phyloP scores from a whole-genome alignment of 257 asterid species.

The Osmanthus fragrans region DNA sequence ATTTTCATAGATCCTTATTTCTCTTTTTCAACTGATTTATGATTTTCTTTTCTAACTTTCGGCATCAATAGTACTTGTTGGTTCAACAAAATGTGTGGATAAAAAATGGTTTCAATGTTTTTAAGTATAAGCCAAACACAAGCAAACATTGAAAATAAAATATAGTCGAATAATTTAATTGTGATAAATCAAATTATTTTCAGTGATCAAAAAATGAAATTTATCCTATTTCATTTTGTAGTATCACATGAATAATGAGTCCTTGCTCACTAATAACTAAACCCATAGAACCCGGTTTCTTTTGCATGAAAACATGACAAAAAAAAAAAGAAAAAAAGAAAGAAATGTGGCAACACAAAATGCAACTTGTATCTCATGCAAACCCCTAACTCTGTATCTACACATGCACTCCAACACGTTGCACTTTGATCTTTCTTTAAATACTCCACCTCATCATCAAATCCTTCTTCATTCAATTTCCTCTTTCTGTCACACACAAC shows the following conservation, averaged over 20 bases:
- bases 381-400: conserved; percentile 24
- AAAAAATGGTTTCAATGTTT: no score
- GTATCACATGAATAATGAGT: neutral
- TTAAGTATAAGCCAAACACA: no score
- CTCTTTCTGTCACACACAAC: conserved; percentile 8
- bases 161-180: no score
- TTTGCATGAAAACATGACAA: neutral
- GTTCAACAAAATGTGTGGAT: no score
- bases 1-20: no score
- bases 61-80: no score
- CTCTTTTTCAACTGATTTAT: no score
- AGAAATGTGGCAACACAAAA: conserved; percentile 31
- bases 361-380: conserved; percentile 76
- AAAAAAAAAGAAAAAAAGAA: neutral
- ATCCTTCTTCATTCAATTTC: neutral
- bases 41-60: no score
- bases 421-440: conserved; percentile 36
- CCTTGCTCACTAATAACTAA: neutral
- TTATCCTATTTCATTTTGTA: no score
- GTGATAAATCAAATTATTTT: no score
- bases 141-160: no score
- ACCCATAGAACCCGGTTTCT: neutral
- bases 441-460: conserved; percentile 12
- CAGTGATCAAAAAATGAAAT: no score
- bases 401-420: conserved; percentile 58